phyloP scores from a whole-genome alignment of 306 rosid genomes.

The Cucurbita maxima region DNA sequence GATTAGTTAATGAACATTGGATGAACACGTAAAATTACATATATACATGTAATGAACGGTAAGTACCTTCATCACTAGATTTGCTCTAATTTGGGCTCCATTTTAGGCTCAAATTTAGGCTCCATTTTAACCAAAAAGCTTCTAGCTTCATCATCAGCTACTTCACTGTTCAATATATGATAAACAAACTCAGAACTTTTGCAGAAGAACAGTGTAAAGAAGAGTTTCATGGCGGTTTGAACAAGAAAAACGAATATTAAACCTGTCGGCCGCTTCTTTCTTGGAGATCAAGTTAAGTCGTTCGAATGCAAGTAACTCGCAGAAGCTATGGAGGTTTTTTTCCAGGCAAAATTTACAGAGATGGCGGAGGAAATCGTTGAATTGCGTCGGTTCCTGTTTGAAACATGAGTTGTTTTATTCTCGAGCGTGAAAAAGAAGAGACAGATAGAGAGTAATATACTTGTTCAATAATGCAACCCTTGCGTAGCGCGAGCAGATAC shows the following conservation, averaged over 20 bases:
- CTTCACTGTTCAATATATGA: constrained; percentile 39
- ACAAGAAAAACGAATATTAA: not conserved
- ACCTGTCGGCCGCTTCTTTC: constrained; percentile 80
- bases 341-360: constrained; percentile 23
- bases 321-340: constrained; percentile 36
- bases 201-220: not conserved
- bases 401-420: not conserved
- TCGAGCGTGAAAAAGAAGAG: not conserved
- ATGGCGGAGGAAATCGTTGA: constrained; percentile 53
- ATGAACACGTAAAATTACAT: not conserved
- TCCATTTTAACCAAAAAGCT: constrained; percentile 50
- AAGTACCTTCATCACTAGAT: not conserved
- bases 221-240: not conserved
- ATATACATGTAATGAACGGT: not conserved
- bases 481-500: constrained; percentile 57
- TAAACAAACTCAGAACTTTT: constrained; percentile 3
- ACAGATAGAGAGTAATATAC: constrained; percentile 23
- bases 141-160: constrained; percentile 62
- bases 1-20: not conserved
- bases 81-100: not conserved
- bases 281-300: constrained; percentile 53
- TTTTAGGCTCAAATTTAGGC: constrained; percentile 12
- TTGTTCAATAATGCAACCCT: constrained; percentile 75
- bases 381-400: constrained; percentile 71
- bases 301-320: constrained; percentile 10